Evolutionary conservation across 306 rosid species (phyloP).

Genomic region (Vigna mungo): DNA sequence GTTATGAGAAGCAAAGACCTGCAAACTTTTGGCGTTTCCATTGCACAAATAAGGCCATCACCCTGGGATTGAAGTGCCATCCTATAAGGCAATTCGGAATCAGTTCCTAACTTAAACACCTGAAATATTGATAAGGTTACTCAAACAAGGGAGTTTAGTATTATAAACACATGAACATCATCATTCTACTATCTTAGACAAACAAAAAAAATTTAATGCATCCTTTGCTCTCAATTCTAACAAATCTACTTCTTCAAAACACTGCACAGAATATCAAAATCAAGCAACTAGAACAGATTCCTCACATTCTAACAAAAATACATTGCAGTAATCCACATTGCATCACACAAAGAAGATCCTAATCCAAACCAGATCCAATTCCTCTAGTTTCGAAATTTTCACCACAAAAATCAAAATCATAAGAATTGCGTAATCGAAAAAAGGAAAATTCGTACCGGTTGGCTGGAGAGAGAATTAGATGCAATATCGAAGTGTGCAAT

Average conservation of each 20-base stretch:
- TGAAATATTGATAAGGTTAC: constrained; percentile 47
- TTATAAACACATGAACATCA: neutral
- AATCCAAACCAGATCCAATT: constrained; percentile 41
- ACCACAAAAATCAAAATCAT: constrained; percentile 24
- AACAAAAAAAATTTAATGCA: neutral
- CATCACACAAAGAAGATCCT: constrained; percentile 24
- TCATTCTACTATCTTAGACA: neutral
- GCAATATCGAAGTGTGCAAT: constrained; percentile 63
- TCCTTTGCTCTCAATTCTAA: neutral
- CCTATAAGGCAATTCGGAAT: constrained; percentile 84
- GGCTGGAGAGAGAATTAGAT: constrained; percentile 64
- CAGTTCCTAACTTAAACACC: constrained; percentile 69
- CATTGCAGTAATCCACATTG: constrained; percentile 8
- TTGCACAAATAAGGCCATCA: constrained; percentile 81
- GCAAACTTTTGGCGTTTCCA: constrained; percentile 66
- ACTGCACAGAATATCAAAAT: constrained; percentile 14
- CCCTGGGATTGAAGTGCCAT: constrained; percentile 81
- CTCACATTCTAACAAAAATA: constrained; percentile 4
- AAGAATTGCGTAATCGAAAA: constrained; percentile 9
- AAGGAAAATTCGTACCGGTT: constrained; percentile 58
- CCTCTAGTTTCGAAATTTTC: neutral
- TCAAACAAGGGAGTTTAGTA: constrained; percentile 31
- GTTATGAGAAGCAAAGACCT: constrained; percentile 58
- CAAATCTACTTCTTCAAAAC: constrained; percentile 4
- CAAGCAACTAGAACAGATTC: constrained; percentile 22